A percentile compares a stretch with the other conserved stretches of the same genome.
phyloP scores from a whole-genome alignment of 1,139 yeast genomes.

The Suhomyces kunorum region DNA sequence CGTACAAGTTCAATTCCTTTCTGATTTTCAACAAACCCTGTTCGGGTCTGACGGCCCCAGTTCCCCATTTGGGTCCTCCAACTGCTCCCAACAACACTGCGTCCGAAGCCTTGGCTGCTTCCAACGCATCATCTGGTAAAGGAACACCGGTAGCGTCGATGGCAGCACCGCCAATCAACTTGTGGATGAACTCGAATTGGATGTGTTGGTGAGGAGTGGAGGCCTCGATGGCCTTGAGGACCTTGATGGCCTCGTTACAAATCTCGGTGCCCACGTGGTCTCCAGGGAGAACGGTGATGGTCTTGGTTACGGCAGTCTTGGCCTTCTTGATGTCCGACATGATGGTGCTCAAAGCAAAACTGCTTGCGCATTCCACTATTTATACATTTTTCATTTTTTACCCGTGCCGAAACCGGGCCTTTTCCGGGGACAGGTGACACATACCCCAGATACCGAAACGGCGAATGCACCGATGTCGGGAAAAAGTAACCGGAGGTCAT shows the following conservation, averaged over 20 bases:
- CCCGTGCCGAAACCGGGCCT: constrained; percentile 6
- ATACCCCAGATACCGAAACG: not conserved
- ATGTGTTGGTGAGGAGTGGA: constrained; percentile 55
- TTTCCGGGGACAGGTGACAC: not conserved
- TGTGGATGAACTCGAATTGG: constrained; percentile 74
- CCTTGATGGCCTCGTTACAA: constrained; percentile 87
- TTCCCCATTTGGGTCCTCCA: constrained; percentile 99
- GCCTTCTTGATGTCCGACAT: constrained; percentile 12
- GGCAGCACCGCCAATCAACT: constrained; percentile 96
- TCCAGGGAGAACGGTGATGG: constrained; percentile 87
- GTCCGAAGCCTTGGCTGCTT: constrained; percentile 83
- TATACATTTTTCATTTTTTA: constrained; percentile 4
- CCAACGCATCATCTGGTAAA: constrained; percentile 82
- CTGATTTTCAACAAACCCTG: constrained; percentile 93
- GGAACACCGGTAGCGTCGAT: constrained; percentile 96
- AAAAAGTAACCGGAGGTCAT: too few species aligned
- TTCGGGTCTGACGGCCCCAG: constrained; percentile 93
- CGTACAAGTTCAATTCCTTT: constrained; percentile 90
- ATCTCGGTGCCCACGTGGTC: constrained; percentile 96
- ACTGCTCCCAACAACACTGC: constrained; percentile 97
- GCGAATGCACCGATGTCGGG: not conserved
- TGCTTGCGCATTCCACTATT: not conserved
- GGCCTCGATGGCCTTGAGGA: constrained; percentile 72
- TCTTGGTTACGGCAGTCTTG: constrained; percentile 44
- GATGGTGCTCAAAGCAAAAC: not conserved